phyloP scores from a whole-genome alignment of 2,329 filamentous ascomycete species.

The Septoria linicola region DNA sequence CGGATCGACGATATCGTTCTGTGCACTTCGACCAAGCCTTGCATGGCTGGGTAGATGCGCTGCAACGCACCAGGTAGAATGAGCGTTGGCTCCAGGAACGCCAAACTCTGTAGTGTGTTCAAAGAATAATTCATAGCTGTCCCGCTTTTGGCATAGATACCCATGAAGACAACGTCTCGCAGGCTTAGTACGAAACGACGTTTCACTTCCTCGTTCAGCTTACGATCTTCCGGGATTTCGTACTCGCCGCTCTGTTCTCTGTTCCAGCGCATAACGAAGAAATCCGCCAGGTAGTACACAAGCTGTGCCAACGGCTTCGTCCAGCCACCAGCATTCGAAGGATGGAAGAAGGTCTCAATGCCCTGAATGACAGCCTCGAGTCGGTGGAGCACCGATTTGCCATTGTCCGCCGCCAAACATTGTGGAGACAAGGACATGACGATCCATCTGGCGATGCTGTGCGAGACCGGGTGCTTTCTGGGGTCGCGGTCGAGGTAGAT shows the following conservation, averaged over 20 bases:
- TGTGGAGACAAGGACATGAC: constrained; percentile 87
- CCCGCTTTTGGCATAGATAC: constrained; percentile 91
- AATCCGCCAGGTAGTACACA: constrained; percentile 87
- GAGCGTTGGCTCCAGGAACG: constrained; percentile 85
- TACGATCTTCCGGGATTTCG: constrained; percentile 76
- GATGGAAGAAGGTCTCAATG: constrained; percentile 97
- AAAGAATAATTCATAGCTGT: constrained; percentile 90
- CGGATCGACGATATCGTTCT: constrained; percentile 91
- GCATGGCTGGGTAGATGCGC: constrained; percentile 93
- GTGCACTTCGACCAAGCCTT: constrained; percentile 95
- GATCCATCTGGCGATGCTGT: constrained; percentile 90
- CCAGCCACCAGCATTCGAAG: constrained; percentile 92
- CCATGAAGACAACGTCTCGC: constrained; percentile 95
- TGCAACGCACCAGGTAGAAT: constrained; percentile 92
- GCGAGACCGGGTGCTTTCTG: constrained; percentile 86
- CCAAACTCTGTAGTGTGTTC: constrained; percentile 81
- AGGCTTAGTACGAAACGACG: constrained; percentile 84
- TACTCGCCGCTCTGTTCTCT: constrained; percentile 90
- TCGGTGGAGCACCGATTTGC: constrained; percentile 70
- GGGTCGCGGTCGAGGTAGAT: constrained; percentile 87
- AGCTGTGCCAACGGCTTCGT: constrained; percentile 86
- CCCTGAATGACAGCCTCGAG: constrained; percentile 91
- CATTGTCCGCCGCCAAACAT: constrained; percentile 69
- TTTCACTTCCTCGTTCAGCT: constrained; percentile 77
- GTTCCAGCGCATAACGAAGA: constrained; percentile 98